A percentile compares a stretch with the other conserved stretches of the same genome.
These are phyloP conservation scores for Helianthus tuberosus DNA, from an alignment of 129 eudicot species.

Conservation along the genomic window DNA sequence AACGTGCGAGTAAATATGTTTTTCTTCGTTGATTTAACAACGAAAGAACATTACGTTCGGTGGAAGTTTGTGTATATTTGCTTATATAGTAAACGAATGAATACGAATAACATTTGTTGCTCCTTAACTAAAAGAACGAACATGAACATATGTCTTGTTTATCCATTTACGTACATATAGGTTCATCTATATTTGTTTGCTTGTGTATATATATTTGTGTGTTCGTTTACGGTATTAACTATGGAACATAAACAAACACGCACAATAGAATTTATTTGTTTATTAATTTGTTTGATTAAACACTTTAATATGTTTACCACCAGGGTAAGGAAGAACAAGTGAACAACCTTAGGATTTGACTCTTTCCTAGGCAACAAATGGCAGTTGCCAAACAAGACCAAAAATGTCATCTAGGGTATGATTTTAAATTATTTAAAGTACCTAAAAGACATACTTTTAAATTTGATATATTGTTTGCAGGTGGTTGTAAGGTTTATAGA, in stretches of 20 bases:
- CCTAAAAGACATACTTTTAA: slow-evolving; percentile 32
- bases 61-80: too few species aligned
- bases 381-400: slow-evolving; percentile 32
- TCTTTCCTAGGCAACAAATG: slow-evolving; percentile 7
- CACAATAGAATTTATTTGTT: not conserved
- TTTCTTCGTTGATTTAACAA: too few species aligned
- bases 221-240: not conserved
- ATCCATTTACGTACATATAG: not conserved
- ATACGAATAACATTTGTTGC: too few species aligned
- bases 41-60: too few species aligned
- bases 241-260: not conserved
- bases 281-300: not conserved
- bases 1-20: too few species aligned
- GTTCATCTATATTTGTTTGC: not conserved
- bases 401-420: slow-evolving; percentile 24
- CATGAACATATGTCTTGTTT: not conserved
- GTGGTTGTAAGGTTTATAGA: slow-evolving; percentile 40
- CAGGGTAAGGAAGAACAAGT: not conserved
- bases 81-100: too few species aligned
- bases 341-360: slow-evolving; percentile 8
- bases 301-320: not conserved
- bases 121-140: not conserved
- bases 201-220: not conserved
- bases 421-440: slow-evolving; percentile 13
- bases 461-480: slow-evolving; percentile 32